A percentile compares a stretch with the other conserved stretches of the same genome.
phyloP scores from a whole-genome alignment of 1,284 basidiomycete species.

The Boletus sp. region DNA sequence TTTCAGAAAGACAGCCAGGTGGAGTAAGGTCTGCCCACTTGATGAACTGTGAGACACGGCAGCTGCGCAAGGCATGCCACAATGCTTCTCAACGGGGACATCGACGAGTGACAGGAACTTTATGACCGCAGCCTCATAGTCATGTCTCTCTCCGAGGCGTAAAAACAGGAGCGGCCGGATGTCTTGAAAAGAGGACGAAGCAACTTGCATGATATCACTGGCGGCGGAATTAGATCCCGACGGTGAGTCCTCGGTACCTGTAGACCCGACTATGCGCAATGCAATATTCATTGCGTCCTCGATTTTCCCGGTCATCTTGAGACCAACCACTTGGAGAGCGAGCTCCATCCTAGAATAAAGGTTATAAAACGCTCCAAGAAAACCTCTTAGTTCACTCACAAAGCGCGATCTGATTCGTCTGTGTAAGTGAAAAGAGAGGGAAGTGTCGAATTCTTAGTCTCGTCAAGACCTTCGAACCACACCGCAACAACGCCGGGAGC shows the following conservation, averaged over 20 bases:
- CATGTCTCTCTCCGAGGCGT: slow-evolving; percentile 48
- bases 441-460: slow-evolving; percentile 51
- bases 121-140: slow-evolving; percentile 76
- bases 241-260: slow-evolving; percentile 45
- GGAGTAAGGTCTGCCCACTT: slow-evolving; percentile 81
- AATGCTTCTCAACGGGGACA: slow-evolving; percentile 43
- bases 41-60: slow-evolving; percentile 64
- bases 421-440: slow-evolving; percentile 81
- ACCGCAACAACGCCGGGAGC: slow-evolving; percentile 88
- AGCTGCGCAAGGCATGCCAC: slow-evolving; percentile 36
- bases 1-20: slow-evolving; percentile 81
- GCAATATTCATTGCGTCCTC: slow-evolving; percentile 91
- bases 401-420: slow-evolving; percentile 83
- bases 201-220: slow-evolving; percentile 52
- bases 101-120: slow-evolving; percentile 77
- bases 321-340: slow-evolving; percentile 88
- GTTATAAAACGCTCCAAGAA: slow-evolving; percentile 13
- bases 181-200: slow-evolving; percentile 43
- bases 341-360: slow-evolving; percentile 76
- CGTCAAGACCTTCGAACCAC: slow-evolving; percentile 72
- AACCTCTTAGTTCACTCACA: slow-evolving; percentile 50
- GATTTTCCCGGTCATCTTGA: slow-evolving; percentile 95
- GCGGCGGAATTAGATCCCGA: slow-evolving; percentile 28
- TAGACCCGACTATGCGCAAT: slow-evolving; percentile 72
- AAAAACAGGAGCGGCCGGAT: slow-evolving; percentile 52